These are phyloP conservation scores for Hyphodiscus sp. DNA, from an alignment of 2,329 filamentous ascomycete genomes.

Conservation along the genomic window DNA sequence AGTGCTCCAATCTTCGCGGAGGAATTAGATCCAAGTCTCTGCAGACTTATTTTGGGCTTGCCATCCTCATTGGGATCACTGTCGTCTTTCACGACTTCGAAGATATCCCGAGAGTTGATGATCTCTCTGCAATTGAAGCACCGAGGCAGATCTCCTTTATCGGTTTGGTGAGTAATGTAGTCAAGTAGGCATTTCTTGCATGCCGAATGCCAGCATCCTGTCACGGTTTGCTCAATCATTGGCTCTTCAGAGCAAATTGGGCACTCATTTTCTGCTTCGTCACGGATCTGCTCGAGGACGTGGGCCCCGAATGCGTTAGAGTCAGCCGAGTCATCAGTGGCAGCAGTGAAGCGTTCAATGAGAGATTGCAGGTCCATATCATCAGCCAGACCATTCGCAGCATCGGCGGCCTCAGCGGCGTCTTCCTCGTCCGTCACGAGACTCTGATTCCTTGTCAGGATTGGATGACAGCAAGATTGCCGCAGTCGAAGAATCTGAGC, in stretches of 20 bases:
- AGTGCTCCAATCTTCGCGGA: constrained; percentile 86
- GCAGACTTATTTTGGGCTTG: constrained; percentile 50
- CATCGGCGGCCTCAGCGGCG: constrained; percentile 69
- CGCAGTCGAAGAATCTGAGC: constrained; percentile 89
- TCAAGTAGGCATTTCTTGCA: constrained; percentile 90
- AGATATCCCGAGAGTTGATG: constrained; percentile 78
- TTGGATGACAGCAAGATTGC: constrained; percentile 89
- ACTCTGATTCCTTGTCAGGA: constrained; percentile 78
- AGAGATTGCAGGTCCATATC: constrained; percentile 92
- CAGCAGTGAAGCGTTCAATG: constrained; percentile 74
- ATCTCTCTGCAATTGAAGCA: constrained; percentile 88
- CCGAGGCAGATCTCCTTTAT: constrained; percentile 66
- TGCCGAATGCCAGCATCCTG: constrained; percentile 94
- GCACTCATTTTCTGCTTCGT: constrained; percentile 82
- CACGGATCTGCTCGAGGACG: constrained; percentile 84
- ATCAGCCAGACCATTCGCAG: constrained; percentile 75
- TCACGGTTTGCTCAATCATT: constrained; percentile 91
- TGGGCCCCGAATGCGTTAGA: constrained; percentile 75
- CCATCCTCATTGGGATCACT: constrained; percentile 43
- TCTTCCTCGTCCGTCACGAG: constrained; percentile 85
- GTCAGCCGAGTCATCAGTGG: constrained; percentile 54
- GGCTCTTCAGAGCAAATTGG: constrained; percentile 93
- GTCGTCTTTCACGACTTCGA: constrained; percentile 83
- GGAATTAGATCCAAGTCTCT: constrained; percentile 57
- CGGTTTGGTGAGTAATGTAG: constrained; percentile 80